Evolutionary conservation across 805 yeast species (phyloP).

Genomic region (Tetrapisispora arboricola): DNA sequence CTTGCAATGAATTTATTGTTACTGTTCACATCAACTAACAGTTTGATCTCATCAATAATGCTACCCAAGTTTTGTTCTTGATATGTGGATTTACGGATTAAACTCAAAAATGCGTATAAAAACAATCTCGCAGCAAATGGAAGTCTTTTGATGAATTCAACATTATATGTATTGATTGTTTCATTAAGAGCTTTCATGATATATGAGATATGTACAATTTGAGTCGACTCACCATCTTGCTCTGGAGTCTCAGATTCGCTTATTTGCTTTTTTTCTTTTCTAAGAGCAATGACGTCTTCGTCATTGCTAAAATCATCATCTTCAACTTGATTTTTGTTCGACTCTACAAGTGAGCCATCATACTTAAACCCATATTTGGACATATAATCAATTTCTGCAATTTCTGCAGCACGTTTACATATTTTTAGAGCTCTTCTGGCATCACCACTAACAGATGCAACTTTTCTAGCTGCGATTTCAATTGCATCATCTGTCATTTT

Average conservation of each 20-base stretch:
- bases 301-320: constrained; percentile 14
- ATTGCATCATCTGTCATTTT: constrained; percentile 59
- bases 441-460: constrained; percentile 95
- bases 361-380: constrained; percentile 27
- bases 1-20: constrained; percentile 22
- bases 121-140: constrained; percentile 65
- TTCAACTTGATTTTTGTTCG: constrained; percentile 8
- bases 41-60: constrained; percentile 64
- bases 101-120: constrained; percentile 53
- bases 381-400: constrained; percentile 60
- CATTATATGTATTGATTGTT: constrained; percentile 65
- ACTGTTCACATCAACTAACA: constrained; percentile 36
- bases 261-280: background rate
- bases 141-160: constrained; percentile 45
- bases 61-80: constrained; percentile 70
- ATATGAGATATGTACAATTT: constrained; percentile 59
- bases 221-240: constrained; percentile 27
- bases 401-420: constrained; percentile 79
- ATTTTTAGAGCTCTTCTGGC: constrained; percentile 87
- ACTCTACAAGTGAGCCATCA: constrained; percentile 13
- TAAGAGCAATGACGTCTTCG: constrained; percentile 6
- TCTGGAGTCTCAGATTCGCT: background rate
- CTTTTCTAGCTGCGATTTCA: constrained; percentile 85
- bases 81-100: constrained; percentile 55
- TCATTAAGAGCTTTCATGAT: constrained; percentile 73